Base-by-base conservation (phyloP, 495 filamentous ascomycete species). In the Xylaria grammica region DNA sequence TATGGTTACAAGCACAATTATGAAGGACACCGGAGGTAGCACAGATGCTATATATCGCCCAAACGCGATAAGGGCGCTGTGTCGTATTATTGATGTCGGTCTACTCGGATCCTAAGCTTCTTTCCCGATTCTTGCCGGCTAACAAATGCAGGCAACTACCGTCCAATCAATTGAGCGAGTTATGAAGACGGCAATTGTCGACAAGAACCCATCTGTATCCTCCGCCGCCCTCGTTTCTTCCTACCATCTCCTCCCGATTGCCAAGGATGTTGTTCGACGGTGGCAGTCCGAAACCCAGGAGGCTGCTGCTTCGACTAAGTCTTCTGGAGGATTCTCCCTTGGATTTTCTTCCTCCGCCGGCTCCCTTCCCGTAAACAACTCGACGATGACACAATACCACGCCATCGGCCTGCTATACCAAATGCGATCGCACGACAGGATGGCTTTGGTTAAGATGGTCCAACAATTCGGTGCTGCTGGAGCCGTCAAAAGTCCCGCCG, bases 381-480 rank as follows among this genome's bases (percentile, higher is more conserved):
- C 90, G 56, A 96, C 87, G 75, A 98, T 97, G 93, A 91, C 91
- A 49, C 95, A 99, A 77, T 99, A 98, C 78, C 95, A 99, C 76
- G 95, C 95, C 55, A 97, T 99, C 82, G 95, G 96, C 51, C 86
- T 99, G 38, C 77, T 99, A 49, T 98, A 97, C 74, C 95, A 98
- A 79, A 97, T 99, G 94, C 90, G 95, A 71, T 90, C 90, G 61
- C 92, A 97, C 67, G 95, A 99, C 76, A 87, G 95, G 71, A 99
- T 98, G 96, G 91, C 94, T 7, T 78, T 99, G 68, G 95, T 98
- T n/a, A 99, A 98, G 85, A 97, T 99, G 96, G 95, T 98, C 15
- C 95, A 99, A 78, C 96, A 98, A 74, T 97, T 96, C 72, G 91
- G 92, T 34, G 89, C 89, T 57, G 90, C 94, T 8, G 93, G 94